A percentile compares a stretch with the other conserved stretches of the same genome.
These are phyloP conservation scores for Solanum medicagineum DNA, from an alignment of 257 asterid species.

Conservation along the genomic window DNA sequence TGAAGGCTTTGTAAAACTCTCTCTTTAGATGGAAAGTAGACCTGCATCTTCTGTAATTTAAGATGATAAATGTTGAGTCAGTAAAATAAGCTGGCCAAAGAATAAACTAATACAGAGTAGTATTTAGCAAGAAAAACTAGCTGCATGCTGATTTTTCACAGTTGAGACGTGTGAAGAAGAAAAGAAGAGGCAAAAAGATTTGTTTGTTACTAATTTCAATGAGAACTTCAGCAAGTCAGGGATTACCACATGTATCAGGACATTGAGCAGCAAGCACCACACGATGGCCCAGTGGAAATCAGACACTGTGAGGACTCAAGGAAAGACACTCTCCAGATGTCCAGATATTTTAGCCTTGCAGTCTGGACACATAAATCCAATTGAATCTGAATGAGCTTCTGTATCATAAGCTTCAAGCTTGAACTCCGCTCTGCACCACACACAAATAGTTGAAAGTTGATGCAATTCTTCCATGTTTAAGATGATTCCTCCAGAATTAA, in stretches of 20 bases:
- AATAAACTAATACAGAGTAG: background rate
- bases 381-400: constrained; percentile 77
- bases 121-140: background rate
- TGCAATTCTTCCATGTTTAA: constrained; percentile 24
- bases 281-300: constrained; percentile 6
- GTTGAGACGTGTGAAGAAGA: background rate
- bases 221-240: background rate
- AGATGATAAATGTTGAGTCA: background rate
- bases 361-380: constrained; percentile 94
- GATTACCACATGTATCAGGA: constrained; percentile 8
- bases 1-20: background rate
- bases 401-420: constrained; percentile 63
- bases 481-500: constrained; percentile 44
- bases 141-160: background rate
- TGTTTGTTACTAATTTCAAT: background rate
- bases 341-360: constrained; percentile 93
- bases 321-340: constrained; percentile 56
- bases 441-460: constrained; percentile 72
- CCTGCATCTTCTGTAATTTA: background rate
- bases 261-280: constrained; percentile 8
- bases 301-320: constrained; percentile 38
- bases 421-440: constrained; percentile 94
- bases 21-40: background rate
- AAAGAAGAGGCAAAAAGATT: background rate
- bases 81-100: background rate